Conservation (phyloP, 805 yeast species). For the Saccharomycopsis lassenensis region DNA sequence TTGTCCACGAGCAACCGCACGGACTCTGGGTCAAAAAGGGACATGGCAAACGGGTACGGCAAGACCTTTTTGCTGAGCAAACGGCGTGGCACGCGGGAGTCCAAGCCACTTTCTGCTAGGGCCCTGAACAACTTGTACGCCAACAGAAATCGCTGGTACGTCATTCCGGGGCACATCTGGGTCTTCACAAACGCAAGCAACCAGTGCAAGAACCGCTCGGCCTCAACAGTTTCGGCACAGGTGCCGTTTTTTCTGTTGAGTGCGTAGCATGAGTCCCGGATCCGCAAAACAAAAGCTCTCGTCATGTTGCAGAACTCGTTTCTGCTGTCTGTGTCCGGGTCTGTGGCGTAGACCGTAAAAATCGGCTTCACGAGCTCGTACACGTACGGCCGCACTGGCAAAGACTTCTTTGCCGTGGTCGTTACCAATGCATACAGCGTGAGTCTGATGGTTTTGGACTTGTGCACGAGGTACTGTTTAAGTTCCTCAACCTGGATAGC, state of each 20-base stretch:
- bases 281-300: slow-evolving; percentile 49
- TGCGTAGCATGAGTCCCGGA: slow-evolving; percentile 59
- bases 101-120: too few relatives aligned
- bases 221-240: slow-evolving; percentile 23
- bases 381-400: slow-evolving; percentile 36
- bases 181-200: slow-evolving; percentile 27
- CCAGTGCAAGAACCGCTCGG: slow-evolving; percentile 31
- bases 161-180: slow-evolving; percentile 43
- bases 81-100: too few relatives aligned
- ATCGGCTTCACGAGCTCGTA: slow-evolving; percentile 34
- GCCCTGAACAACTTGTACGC: slow-evolving; percentile 38
- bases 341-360: slow-evolving; percentile 46
- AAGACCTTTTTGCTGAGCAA: slow-evolving; percentile 34
- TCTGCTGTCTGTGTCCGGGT: slow-evolving; percentile 56
- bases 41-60: slow-evolving; percentile 37
- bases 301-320: slow-evolving; percentile 53
- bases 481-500: slow-evolving; percentile 27
- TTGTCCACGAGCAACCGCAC: slow-evolving; percentile 47
- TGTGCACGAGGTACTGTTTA: slow-evolving; percentile 34
- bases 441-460: slow-evolving; percentile 29
- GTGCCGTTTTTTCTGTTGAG: slow-evolving; percentile 34
- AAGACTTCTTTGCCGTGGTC: slow-evolving; percentile 50
- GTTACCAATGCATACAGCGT: slow-evolving; percentile 52
- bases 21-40: slow-evolving; percentile 30
- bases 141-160: slow-evolving; percentile 42